Base-by-base conservation (phyloP, 2,329 filamentous ascomycete genomes). In the Anthostomella pinea region DNA sequence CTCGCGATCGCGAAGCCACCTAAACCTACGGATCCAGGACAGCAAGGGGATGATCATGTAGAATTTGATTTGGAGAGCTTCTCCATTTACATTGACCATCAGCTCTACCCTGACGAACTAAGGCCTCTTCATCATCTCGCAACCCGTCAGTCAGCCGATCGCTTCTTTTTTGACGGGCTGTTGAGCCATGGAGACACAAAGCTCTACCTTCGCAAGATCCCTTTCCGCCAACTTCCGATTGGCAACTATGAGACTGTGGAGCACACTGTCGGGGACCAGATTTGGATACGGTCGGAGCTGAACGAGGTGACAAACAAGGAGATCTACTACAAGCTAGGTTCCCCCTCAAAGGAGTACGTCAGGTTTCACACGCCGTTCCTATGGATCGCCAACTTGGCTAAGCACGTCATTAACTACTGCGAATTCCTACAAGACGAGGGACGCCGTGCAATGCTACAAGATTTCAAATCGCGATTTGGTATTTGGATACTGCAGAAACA, bases 321-420 rank as follows among this genome's bases (percentile, higher is more conserved):
- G 8, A 57, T 87, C 0, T 91, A 81, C 66, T 93, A 89, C 53
- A 69, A 69, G 8, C 59, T 94, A 0, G 56, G 56, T 3, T 57
- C 35, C 0, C 83, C 87, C 0, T 67, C 78, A 0, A 18, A 44
- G 0, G 78, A 81, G 23, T 94, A 93, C 51, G 44, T 42, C 8
- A 63, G 77, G 2, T 89, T 82, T 49, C 74, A 81, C 40, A 31
- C 62, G 0, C 70, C 77, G 0, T 91, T 88, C 43, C 41, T 81
- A 0, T 93, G 85, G 85, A 60, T 90, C 1, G 82, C 79, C 0
- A 72, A 83, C 34, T 64, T 93, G 1, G 70, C 75, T 0, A 91
- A 90, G 53, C 79, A 88, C 49, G 72, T 85, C 16, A 69, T 89
- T 1, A 83, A 89, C 43, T 93, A 75, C 46, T 65, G 85, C 30